A percentile compares a stretch with the other conserved stretches of the same genome.
Conservation (phyloP, 2,329 filamentous ascomycete genomes). For the Aspergillus carbonarius region DNA sequence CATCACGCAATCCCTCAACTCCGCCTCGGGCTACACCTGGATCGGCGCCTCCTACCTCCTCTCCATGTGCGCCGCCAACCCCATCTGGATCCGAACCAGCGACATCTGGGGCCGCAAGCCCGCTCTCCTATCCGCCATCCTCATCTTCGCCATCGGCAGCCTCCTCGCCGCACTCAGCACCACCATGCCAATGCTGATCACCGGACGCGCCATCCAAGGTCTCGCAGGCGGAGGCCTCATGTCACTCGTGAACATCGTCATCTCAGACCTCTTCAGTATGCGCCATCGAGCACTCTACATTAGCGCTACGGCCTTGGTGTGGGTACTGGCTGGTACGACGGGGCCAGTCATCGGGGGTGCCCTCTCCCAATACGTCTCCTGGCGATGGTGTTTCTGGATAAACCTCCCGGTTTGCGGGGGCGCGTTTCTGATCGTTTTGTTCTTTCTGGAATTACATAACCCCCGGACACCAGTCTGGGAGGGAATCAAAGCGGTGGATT, state of each 20-base stretch:
- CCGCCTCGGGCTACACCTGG: slow-evolving; percentile 11
- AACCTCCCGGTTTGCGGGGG: slow-evolving; percentile 52
- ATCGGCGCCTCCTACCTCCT: slow-evolving; percentile 7
- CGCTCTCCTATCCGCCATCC: slow-evolving; percentile 33
- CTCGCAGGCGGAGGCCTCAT: slow-evolving; percentile 53
- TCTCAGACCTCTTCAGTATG: slow-evolving; percentile 55
- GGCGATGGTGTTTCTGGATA: slow-evolving; percentile 58
- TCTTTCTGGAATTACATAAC: slow-evolving; percentile 55
- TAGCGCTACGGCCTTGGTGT: slow-evolving; percentile 52
- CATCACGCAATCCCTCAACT: neutral
- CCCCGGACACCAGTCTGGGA: slow-evolving; percentile 50
- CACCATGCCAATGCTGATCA: slow-evolving; percentile 54
- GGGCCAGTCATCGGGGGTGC: slow-evolving; percentile 55
- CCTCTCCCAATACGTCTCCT: slow-evolving; percentile 42
- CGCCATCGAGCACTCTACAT: slow-evolving; percentile 50
- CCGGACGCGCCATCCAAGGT: slow-evolving; percentile 54
- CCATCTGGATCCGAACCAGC: slow-evolving; percentile 3
- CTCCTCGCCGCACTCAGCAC: slow-evolving; percentile 49
- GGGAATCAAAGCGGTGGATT: slow-evolving; percentile 54
- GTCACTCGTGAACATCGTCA: slow-evolving; percentile 52
- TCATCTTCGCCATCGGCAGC: slow-evolving; percentile 50
- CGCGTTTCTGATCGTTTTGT: slow-evolving; percentile 50
- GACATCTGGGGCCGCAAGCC: slow-evolving; percentile 10
- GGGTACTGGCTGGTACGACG: slow-evolving; percentile 54
- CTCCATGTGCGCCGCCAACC: neutral